Evolutionary conservation across 2,329 filamentous ascomycete species (phyloP).

Genomic region (Aulographum hederae): DNA sequence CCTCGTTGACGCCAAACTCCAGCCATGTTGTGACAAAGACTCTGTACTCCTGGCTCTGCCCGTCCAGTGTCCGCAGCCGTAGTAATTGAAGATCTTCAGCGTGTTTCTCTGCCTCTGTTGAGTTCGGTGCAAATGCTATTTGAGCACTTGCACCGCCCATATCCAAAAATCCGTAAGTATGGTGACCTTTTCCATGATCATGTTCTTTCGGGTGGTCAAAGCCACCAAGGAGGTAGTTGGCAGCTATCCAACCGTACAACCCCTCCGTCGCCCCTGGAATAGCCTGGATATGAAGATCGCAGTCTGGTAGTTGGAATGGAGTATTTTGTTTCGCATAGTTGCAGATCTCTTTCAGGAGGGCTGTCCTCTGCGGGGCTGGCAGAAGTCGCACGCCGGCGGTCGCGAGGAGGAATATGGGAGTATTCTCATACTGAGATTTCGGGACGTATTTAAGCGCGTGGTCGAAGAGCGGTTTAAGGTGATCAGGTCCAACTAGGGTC

Average conservation of each 20-base stretch:
- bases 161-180: slow-evolving; percentile 92
- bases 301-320: slow-evolving; percentile 75
- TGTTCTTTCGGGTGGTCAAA: slow-evolving; percentile 65
- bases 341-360: slow-evolving; percentile 63
- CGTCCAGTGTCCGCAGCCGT: slow-evolving; percentile 68
- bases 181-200: slow-evolving; percentile 68
- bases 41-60: slow-evolving; percentile 58
- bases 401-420: slow-evolving; percentile 85
- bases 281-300: slow-evolving; percentile 74
- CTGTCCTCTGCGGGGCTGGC: slow-evolving; percentile 50
- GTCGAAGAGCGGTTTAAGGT: slow-evolving; percentile 61
- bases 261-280: slow-evolving; percentile 93
- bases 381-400: slow-evolving; percentile 90
- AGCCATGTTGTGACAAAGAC: slow-evolving; percentile 96
- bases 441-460: slow-evolving; percentile 71
- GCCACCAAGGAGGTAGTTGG: slow-evolving; percentile 84
- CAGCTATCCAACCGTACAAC: slow-evolving; percentile 91
- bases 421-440: slow-evolving; percentile 55
- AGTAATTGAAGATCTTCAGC: slow-evolving; percentile 75
- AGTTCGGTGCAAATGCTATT: slow-evolving; percentile 91
- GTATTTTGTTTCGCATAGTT: slow-evolving; percentile 62
- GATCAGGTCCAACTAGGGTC: slow-evolving; percentile 58
- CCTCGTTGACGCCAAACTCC: slow-evolving; percentile 92
- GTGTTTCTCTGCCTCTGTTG: slow-evolving; percentile 77
- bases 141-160: slow-evolving; percentile 98